These are phyloP conservation scores for Hygrocybe coccinea DNA, from an alignment of 768 basidiomycete species.

Conservation along the genomic window DNA sequence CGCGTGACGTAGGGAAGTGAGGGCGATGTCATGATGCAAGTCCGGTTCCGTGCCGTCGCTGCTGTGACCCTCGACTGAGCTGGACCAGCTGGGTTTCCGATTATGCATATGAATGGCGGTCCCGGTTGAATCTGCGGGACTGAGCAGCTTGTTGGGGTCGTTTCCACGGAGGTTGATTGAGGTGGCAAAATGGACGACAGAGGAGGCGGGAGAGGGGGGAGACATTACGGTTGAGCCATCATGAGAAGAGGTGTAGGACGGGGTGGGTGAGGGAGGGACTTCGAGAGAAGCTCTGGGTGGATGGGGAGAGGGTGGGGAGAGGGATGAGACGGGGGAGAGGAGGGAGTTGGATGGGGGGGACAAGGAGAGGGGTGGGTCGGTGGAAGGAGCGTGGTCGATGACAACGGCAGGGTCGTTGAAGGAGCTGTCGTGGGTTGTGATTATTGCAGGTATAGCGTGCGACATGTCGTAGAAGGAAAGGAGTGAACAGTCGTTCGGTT, in stretches of 20 bases:
- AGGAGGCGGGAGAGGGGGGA: slow-evolving; percentile 77
- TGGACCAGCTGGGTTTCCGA: slow-evolving; percentile 59
- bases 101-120: too few species aligned
- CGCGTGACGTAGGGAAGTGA: slow-evolving; percentile 7
- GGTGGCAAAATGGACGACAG: slow-evolving; percentile 49
- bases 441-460: neutral
- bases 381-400: neutral
- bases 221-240: neutral
- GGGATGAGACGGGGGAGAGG: neutral
- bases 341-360: neutral
- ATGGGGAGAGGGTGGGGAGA: neutral
- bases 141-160: slow-evolving; percentile 51
- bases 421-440: neutral
- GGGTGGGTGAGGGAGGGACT: slow-evolving; percentile 23
- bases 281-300: slow-evolving; percentile 23
- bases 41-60: slow-evolving; percentile 52
- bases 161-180: slow-evolving; percentile 63
- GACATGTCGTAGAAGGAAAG: neutral
- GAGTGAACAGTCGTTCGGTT: neutral
- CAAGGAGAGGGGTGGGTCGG: neutral
- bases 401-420: neutral
- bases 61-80: slow-evolving; percentile 35
- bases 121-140: slow-evolving; percentile 28
- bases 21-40: slow-evolving; percentile 35
- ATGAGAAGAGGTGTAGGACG: slow-evolving; percentile 16